Percentiles rank a stretch among this genome's conserved stretches.
Evolutionary conservation across 2,329 filamentous ascomycete species (phyloP).

Genomic region (Colletotrichum trifolii): DNA sequence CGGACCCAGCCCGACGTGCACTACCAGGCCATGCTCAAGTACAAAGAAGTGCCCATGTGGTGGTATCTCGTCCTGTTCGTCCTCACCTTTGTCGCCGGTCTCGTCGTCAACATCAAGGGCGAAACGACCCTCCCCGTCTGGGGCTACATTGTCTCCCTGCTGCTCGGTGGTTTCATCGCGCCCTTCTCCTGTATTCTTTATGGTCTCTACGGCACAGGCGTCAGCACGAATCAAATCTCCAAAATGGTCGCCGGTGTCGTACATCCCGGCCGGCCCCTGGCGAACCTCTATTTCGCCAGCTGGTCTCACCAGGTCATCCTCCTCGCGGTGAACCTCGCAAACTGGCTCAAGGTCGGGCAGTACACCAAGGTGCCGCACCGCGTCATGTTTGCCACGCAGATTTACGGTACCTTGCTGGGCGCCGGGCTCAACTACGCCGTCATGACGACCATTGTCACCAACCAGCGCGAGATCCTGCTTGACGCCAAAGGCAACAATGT

Average conservation of each 20-base stretch:
- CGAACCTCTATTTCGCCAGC: conserved; percentile 56
- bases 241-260: conserved; percentile 61
- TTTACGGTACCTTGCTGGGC: conserved; percentile 53
- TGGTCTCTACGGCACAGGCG: conserved; percentile 38
- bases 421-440: conserved; percentile 58
- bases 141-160: conserved; percentile 49
- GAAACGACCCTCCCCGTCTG: conserved; percentile 49
- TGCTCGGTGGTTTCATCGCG: conserved; percentile 50
- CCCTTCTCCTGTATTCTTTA: conserved; percentile 46
- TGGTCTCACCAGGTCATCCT: conserved; percentile 47
- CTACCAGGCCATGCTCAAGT: conserved; percentile 53
- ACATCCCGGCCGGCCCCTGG: conserved; percentile 51
- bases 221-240: conserved; percentile 40
- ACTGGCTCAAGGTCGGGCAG: conserved; percentile 50
- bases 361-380: conserved; percentile 52
- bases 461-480: conserved; percentile 53
- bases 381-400: conserved; percentile 53
- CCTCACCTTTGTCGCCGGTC: conserved; percentile 46
- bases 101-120: conserved; percentile 49
- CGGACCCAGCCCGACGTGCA: conserved; percentile 49
- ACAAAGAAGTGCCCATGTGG: conserved; percentile 52
- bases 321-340: conserved; percentile 44
- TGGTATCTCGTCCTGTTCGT: conserved; percentile 48
- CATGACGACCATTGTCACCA: conserved; percentile 56
- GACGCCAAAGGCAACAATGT: conserved; percentile 54